These are phyloP conservation scores for Bondarzewia mesenterica DNA, from an alignment of 1,284 basidiomycete species.

Conservation along the genomic window DNA sequence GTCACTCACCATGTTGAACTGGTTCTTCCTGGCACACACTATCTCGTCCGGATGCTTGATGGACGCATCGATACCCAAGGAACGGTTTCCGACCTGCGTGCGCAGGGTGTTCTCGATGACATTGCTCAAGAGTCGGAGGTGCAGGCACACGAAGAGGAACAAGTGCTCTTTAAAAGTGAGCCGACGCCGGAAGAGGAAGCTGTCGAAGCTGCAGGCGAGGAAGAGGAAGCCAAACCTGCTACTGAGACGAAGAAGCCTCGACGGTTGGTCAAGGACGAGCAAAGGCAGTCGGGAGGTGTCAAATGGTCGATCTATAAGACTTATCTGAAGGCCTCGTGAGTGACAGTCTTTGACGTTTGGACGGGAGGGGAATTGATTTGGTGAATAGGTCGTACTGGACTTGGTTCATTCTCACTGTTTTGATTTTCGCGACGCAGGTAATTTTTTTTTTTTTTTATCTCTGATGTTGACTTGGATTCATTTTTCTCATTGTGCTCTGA, in stretches of 20 bases:
- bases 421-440: slow-evolving; percentile 44
- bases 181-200: slow-evolving; percentile 13
- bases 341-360: neutral
- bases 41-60: slow-evolving; percentile 67
- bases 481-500: neutral
- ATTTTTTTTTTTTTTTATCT: neutral
- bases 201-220: slow-evolving; percentile 21
- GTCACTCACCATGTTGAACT: slow-evolving; percentile 74
- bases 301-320: slow-evolving; percentile 76
- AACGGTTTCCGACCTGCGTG: slow-evolving; percentile 48
- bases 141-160: slow-evolving; percentile 1
- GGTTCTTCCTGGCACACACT: slow-evolving; percentile 60
- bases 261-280: slow-evolving; percentile 63
- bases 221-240: slow-evolving; percentile 15
- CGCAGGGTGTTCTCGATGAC: slow-evolving; percentile 48
- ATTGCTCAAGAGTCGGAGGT: slow-evolving; percentile 36
- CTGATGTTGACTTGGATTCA: neutral
- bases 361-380: neutral
- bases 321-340: slow-evolving; percentile 64
- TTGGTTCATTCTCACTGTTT: slow-evolving; percentile 39
- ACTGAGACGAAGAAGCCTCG: slow-evolving; percentile 44
- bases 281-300: slow-evolving; percentile 66
- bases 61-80: slow-evolving; percentile 68
- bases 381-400: slow-evolving; percentile 53
- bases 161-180: slow-evolving; percentile 19